Percentiles rank a stretch among this genome's conserved stretches.
Conservation (phyloP, 345 rosid genomes). For the Gynandropsis gynandra region DNA sequence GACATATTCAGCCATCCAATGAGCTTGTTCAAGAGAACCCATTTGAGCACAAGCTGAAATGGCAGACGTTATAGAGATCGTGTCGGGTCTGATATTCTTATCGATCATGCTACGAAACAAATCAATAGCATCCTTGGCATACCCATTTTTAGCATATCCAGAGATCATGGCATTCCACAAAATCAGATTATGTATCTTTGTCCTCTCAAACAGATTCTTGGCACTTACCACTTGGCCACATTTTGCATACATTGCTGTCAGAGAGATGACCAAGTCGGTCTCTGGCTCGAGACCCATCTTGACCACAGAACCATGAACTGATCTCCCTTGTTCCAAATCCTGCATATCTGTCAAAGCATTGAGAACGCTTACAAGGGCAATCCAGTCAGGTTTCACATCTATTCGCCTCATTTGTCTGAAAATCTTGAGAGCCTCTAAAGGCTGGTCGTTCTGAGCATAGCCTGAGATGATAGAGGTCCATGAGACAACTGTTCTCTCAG, state of each 20-base stretch:
- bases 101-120: conserved; percentile 44
- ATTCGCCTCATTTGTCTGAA: conserved; percentile 45
- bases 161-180: conserved; percentile 76
- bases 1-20: conserved; percentile 47
- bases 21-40: conserved; percentile 58
- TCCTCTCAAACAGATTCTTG: conserved; percentile 42
- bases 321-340: conserved; percentile 47
- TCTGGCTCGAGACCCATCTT: conserved; percentile 55
- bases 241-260: conserved; percentile 63
- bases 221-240: conserved; percentile 52
- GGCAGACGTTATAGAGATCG: conserved; percentile 47
- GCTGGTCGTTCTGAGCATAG: conserved; percentile 58
- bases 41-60: conserved; percentile 59
- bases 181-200: conserved; percentile 44
- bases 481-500: conserved; percentile 45
- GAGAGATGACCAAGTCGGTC: conserved; percentile 58
- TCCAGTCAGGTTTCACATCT: conserved; percentile 50
- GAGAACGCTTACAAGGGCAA: conserved; percentile 59
- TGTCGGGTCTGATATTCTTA: conserved; percentile 36
- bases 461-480: conserved; percentile 72
- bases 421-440: conserved; percentile 46
- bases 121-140: conserved; percentile 47
- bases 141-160: conserved; percentile 65
- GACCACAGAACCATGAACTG: conserved; percentile 43
- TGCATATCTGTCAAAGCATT: conserved; percentile 51